phyloP scores from a whole-genome alignment of 129 eudicot genomes.

The Centella asiatica region DNA sequence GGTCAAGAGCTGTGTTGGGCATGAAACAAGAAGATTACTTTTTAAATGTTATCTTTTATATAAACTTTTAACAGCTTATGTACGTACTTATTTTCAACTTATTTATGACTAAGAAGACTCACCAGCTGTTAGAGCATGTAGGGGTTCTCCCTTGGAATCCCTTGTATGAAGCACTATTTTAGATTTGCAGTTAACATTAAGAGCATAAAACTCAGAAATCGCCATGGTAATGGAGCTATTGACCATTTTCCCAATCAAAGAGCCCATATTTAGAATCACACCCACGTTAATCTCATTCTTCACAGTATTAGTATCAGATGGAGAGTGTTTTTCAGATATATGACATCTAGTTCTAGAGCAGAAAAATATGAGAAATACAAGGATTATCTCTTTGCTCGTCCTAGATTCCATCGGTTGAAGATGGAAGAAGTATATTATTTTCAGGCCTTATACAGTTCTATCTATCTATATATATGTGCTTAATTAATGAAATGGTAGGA shows the following conservation, averaged over 20 bases:
- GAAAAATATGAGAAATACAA: no score
- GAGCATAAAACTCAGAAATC: neutral
- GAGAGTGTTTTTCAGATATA: no score
- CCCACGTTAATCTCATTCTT: neutral
- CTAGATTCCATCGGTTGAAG: no score
- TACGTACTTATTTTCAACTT: neutral
- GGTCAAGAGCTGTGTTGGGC: constrained; percentile 28
- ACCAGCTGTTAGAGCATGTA: constrained; percentile 23
- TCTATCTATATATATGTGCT: no score
- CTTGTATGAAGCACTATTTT: neutral
- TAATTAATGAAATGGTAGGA: no score
- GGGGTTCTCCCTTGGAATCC: constrained; percentile 29
- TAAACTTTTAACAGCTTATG: no score
- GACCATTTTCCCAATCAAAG: neutral
- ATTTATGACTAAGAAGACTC: neutral
- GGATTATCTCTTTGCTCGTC: no score
- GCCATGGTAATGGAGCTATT: neutral
- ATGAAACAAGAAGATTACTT: neutral
- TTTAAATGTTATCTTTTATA: neutral
- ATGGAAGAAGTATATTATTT: no score
- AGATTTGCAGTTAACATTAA: neutral
- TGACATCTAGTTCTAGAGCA: no score
- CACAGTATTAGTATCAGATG: no score
- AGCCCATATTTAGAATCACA: neutral
- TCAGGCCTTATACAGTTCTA: no score